Base-by-base conservation (phyloP, 345 rosid species). In the Dovyalis caffra region DNA sequence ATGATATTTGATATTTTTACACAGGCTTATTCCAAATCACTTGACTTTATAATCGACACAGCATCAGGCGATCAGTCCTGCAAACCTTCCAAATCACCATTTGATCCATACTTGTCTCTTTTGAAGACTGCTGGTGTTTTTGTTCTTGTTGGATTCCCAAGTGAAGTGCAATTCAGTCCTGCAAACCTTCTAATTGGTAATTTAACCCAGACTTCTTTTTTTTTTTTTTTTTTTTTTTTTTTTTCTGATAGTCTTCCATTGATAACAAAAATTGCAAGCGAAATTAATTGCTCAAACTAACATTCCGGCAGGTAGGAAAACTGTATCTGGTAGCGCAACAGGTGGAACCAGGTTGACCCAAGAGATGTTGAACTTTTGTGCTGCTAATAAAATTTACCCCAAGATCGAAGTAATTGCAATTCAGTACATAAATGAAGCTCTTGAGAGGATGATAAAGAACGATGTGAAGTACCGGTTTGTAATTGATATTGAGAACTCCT, bases 51-150 rank as follows among this genome's bases (percentile, higher is more conserved):
- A 63, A 20, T 95, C 33, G 97, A 93, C 78, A 88, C 98, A 0
- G 93, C 98, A 62, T 91, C 97, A 28, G 97, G 99, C 8, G 92
- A 90, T 82, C 98, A 93, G n/a, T n/a, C n/a, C n/a, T n/a, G n/a
- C n/a, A n/a, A n/a, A n/a, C n/a, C n/a, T n/a, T n/a, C n/a, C n/a
- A n/a, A n/a, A n/a, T n/a, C n/a, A 77, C 85, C 88, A 12, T n/a
- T n/a, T n/a, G n/a, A n/a, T n/a, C n/a, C n/a, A n/a, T n/a, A n/a
- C n/a, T n/a, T n/a, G n/a, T n/a, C n/a, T n/a, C n/a, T n/a, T n/a
- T n/a, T n/a, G n/a, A n/a, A n/a, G n/a, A n/a, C n/a, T n/a, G n/a
- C n/a, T n/a, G n/a, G n/a, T n/a, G n/a, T n/a, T n/a, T n/a, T n/a
- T n/a, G n/a, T n/a, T n/a, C n/a, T n/a, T n/a, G n/a, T n/a, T n/a